These are phyloP conservation scores for Diutina siamensis DNA, from an alignment of 1,139 yeast genomes.

Conservation along the genomic window DNA sequence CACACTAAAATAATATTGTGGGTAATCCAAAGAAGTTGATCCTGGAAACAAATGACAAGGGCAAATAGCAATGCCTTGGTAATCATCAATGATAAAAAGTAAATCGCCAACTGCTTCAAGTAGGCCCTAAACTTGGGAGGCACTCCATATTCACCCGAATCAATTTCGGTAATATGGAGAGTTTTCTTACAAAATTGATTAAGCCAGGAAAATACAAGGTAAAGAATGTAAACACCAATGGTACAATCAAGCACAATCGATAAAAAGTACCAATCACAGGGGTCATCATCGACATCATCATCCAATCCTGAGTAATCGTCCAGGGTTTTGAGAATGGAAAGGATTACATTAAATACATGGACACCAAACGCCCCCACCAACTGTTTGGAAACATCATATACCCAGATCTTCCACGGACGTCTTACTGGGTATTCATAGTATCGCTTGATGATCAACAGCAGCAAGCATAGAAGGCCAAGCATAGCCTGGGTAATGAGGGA, in stretches of 20 bases:
- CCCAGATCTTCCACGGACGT: slow-evolving; percentile 83
- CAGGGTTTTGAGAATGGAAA: slow-evolving; percentile 44
- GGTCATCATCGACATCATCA: slow-evolving; percentile 27
- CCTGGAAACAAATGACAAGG: slow-evolving; percentile 28
- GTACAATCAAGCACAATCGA: slow-evolving; percentile 87
- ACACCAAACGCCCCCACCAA: slow-evolving; percentile 76
- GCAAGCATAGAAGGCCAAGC: slow-evolving; percentile 66
- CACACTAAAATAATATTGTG: slow-evolving; percentile 47
- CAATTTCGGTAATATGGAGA: slow-evolving; percentile 38
- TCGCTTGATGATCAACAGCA: slow-evolving; percentile 66
- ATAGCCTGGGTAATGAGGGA: slow-evolving; percentile 52
- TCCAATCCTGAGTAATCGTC: slow-evolving; percentile 8
- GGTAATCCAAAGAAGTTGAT: slow-evolving; percentile 33
- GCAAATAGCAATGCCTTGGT: slow-evolving; percentile 45
- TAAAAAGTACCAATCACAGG: slow-evolving; percentile 87
- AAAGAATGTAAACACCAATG: slow-evolving; percentile 63
- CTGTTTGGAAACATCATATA: slow-evolving; percentile 83
- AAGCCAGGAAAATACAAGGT: slow-evolving; percentile 34
- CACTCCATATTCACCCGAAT: slow-evolving; percentile 76
- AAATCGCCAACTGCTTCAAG: slow-evolving; percentile 61
- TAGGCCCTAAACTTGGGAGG: slow-evolving; percentile 55
- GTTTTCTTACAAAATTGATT: slow-evolving; percentile 29
- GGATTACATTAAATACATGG: slow-evolving; percentile 65
- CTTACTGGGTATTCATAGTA: slow-evolving; percentile 66
- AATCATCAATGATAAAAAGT: slow-evolving; percentile 49